Evolutionary conservation across 2,329 filamentous ascomycete species (phyloP).

Genomic region (Cytospora piceae): DNA sequence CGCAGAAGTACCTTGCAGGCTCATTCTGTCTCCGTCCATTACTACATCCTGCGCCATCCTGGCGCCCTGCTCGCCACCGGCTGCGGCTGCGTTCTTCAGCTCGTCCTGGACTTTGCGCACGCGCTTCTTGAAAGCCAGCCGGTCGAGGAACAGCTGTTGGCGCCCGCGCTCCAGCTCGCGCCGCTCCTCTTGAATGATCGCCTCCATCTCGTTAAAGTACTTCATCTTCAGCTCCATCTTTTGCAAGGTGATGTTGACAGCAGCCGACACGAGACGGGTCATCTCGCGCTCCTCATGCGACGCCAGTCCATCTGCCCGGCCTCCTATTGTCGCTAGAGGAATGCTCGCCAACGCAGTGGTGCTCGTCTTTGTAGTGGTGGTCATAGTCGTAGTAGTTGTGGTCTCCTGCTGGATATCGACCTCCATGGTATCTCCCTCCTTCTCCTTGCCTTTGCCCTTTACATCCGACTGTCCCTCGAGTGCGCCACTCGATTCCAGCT

Average conservation of each 20-base stretch:
- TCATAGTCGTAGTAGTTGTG: constrained; percentile 53
- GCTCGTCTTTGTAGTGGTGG: constrained; percentile 51
- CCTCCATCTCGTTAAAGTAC: constrained; percentile 96
- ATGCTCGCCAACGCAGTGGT: constrained; percentile 68
- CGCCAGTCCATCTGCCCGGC: constrained; percentile 82
- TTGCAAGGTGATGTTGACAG: constrained; percentile 90
- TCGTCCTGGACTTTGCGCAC: constrained; percentile 81
- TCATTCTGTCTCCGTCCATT: constrained; percentile 56
- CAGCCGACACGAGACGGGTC: constrained; percentile 88
- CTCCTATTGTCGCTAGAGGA: constrained; percentile 83
- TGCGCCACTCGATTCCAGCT: constrained; percentile 64
- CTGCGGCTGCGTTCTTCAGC: constrained; percentile 59
- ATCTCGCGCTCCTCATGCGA: constrained; percentile 97
- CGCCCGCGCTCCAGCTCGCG: constrained; percentile 89
- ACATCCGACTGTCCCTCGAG: constrained; percentile 50
- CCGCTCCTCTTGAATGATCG: constrained; percentile 87
- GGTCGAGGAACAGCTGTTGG: constrained; percentile 91
- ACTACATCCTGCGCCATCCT: constrained; percentile 52
- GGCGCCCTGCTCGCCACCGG: constrained; percentile 54
- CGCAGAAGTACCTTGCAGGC: constrained; percentile 53
- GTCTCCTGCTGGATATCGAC: constrained; percentile 58
- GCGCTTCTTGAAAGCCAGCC: constrained; percentile 85
- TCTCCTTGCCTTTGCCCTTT: constrained; percentile 62
- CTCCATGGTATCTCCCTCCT: constrained; percentile 63
- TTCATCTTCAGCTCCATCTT: constrained; percentile 95